Base-by-base conservation (phyloP, 2,329 filamentous ascomycete species). In the Diaporthe citriasiana region DNA sequence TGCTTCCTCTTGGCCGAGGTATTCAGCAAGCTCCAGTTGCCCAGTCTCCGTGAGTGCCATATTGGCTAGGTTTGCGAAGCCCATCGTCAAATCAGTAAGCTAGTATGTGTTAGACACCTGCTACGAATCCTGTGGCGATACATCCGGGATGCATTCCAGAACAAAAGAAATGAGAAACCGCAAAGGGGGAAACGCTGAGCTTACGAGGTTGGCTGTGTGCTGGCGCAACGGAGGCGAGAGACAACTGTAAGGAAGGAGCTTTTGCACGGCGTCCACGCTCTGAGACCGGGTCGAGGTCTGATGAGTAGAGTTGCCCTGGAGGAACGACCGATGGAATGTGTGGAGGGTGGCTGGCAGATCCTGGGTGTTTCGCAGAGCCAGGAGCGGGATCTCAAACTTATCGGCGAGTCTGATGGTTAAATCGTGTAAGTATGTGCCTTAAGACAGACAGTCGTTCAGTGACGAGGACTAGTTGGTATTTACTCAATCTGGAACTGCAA, bases 401-500 rank as follows among this genome's bases (percentile, higher is more conserved):
- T 78, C 76, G 19, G 83, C 63, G 27, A 86, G 79, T 9, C 84
- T 86, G 66, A 9, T 35, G 13, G 10, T 17, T 12, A 7, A 9
- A 4, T 22, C 19, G 30, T 25, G 55, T 71, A 25, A 72, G 40
- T 10, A 33, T 4, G 10, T 19, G 30, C 38, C 17, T n/a, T 27
- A 56, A 53, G 33, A 40, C 33, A 38, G 47, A 68, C 19, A 68
- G 35, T 27, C n/a, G 12, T 38, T 33, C 4, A 25, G 9, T n/a
- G 53, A 10, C 10, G 35, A 53, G 63, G 63, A 25, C 9, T 7
- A 19, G 30, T 27, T 38, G 7, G 15, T 12, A 73, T 83, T 76
- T 78, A 88, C 86, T 84, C 79, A 65, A 85, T 79, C 69, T 90
- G 87, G 47, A 90, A 78, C 22, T 78, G 80, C 80, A 84, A 83